Conservation (phyloP, 176 grass and related monocot species). For the Bromus sterilis region DNA sequence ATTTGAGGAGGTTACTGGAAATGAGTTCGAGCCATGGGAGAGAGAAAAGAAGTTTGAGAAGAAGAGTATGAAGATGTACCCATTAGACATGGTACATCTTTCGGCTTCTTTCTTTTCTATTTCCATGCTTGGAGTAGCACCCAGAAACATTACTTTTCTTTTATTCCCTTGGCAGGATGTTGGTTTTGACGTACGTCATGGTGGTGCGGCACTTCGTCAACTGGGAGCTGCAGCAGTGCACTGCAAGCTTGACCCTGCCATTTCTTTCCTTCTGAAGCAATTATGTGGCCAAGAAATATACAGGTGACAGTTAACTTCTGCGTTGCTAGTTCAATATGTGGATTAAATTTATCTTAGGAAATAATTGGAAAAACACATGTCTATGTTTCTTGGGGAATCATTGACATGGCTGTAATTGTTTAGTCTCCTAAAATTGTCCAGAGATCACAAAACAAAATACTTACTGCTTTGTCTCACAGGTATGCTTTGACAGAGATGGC, state of each 20-base stretch:
- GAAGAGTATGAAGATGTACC: slow-evolving; percentile 61
- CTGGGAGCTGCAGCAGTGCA: slow-evolving; percentile 50
- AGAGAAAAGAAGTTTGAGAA: slow-evolving; percentile 76
- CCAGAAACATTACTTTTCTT: background rate
- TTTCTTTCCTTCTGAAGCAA: slow-evolving; percentile 58
- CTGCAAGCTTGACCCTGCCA: slow-evolving; percentile 58
- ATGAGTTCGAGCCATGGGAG: slow-evolving; percentile 86
- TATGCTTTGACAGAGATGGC: slow-evolving; percentile 83
- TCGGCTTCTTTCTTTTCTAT: background rate
- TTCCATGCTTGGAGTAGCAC: background rate
- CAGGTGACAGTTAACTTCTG: slow-evolving; percentile 18
- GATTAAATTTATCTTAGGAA: background rate
- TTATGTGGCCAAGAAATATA: slow-evolving; percentile 92
- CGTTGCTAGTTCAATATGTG: background rate
- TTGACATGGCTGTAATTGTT: background rate
- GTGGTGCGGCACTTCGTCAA: slow-evolving; percentile 41
- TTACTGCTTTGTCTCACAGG: slow-evolving; percentile 23
- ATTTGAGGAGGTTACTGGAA: slow-evolving; percentile 71
- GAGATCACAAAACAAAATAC: background rate
- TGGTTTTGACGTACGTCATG: slow-evolving; percentile 56
- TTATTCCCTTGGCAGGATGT: slow-evolving; percentile 32
- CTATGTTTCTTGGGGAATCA: background rate
- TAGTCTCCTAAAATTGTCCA: background rate
- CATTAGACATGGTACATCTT: slow-evolving; percentile 70
- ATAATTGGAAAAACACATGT: background rate